Evolutionary conservation across 1,284 basidiomycete species (phyloP), one percentile per base, ranked within the genome.

Genomic region (Pseudomicrostroma phylloplanum): DNA sequence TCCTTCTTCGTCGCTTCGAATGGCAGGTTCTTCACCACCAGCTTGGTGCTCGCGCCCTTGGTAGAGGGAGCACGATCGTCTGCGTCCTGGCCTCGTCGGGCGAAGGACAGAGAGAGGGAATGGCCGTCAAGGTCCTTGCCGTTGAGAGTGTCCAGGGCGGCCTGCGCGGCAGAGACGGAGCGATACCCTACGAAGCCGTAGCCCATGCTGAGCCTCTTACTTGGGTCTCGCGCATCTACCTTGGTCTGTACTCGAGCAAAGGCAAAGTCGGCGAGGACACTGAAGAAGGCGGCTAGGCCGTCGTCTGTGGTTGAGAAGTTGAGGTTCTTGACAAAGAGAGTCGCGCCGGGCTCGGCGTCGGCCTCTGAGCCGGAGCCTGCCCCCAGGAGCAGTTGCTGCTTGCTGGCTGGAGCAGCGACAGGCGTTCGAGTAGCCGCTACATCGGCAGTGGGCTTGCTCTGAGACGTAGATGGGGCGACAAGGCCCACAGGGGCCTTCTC

Each of bases 1-100:
- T 98, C 94, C 81, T 90, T 91, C 83, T 91, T 92, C 51, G 88
- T 90, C 55, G 89, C 90, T 81, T 98, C 94, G 82, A 98, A 98
- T 21, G 94, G 92, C 65, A 97, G 83, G 77, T 98, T 98, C 85
- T 97, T 98, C 72, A 97, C 90, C 55, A 97, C 85, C 83, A 97
- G 67, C 66, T 77, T 79, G 23, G 75, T 70, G 25, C 30, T 51
- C 17, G 30, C 23, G 17, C 26, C 25, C 40, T 56, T 41, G 23
- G 61, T 43, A 19, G 19, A 23, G 51, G 13, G 21, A 6, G 51
- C 51, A 9, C 55, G 58, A 84, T 93, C 92, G 61, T 79, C 75
- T n/a, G 76, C 78, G n/a, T 90, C 90, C 15, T 82, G 82, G 0
- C 92, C 92, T 6, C 92, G 85, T 25, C 90, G 89, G 0, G 94